Conservation (phyloP, 2,329 filamentous ascomycete genomes). For the Trichoderma sp. region DNA sequence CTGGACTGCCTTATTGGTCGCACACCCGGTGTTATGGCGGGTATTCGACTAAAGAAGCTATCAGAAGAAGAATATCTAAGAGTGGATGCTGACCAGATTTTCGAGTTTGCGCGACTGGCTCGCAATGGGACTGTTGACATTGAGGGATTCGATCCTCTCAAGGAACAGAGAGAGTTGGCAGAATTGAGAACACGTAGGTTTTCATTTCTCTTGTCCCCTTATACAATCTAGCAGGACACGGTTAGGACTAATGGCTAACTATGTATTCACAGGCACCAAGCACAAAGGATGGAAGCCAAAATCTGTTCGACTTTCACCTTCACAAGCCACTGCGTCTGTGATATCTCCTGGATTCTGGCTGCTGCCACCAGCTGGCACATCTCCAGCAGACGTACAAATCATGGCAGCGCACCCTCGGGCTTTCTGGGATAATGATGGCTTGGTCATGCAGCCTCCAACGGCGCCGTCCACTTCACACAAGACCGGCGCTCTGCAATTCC, state of each 20-base stretch:
- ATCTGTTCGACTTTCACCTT: not conserved
- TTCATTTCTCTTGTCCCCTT: too few relatives aligned
- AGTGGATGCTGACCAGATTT: not conserved
- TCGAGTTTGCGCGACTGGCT: not conserved
- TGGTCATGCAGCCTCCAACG: not conserved
- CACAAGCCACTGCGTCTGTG: not conserved
- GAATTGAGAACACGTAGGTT: not conserved
- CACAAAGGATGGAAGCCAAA: too few relatives aligned
- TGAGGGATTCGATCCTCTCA: not conserved
- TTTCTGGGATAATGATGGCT: not conserved
- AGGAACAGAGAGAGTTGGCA: not conserved
- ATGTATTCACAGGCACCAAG: too few relatives aligned
- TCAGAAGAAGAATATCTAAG: not conserved
- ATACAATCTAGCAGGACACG: too few relatives aligned
- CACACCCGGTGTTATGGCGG: not conserved
- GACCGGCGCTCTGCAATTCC: not conserved
- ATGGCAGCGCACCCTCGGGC: not conserved
- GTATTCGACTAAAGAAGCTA: not conserved
- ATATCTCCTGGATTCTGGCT: constrained; percentile 10
- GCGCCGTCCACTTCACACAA: not conserved
- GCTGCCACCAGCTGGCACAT: not conserved
- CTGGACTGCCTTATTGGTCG: not conserved
- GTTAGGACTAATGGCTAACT: too few relatives aligned
- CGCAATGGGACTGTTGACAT: not conserved
- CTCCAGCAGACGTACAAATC: not conserved